phyloP scores from a whole-genome alignment of 2,329 filamentous ascomycete species.

The Dendryphion nanum region DNA sequence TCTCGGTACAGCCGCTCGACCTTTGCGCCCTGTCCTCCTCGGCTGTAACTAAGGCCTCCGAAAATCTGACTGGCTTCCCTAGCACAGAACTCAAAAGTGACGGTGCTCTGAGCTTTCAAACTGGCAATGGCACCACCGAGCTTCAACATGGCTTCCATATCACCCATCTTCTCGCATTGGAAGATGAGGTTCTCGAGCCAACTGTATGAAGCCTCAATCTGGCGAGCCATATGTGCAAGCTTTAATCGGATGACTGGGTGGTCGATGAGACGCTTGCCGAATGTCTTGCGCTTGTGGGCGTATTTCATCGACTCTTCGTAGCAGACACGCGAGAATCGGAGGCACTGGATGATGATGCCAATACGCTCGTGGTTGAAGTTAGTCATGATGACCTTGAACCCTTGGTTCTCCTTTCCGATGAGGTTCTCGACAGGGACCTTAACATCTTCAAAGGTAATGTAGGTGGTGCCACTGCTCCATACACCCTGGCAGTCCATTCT shows the following conservation, averaged over 20 bases:
- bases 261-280: slow-evolving; percentile 93
- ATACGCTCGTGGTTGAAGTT: slow-evolving; percentile 99
- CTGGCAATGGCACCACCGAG: slow-evolving; percentile 91
- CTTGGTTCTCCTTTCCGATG: slow-evolving; percentile 96
- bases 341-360: slow-evolving; percentile 95
- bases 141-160: slow-evolving; percentile 93
- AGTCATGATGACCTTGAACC: slow-evolving; percentile 99
- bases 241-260: slow-evolving; percentile 98
- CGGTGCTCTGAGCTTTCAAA: slow-evolving; percentile 89
- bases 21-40: slow-evolving; percentile 93
- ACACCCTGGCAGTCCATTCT: slow-evolving; percentile 99
- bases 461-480: slow-evolving; percentile 92
- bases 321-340: slow-evolving; percentile 94
- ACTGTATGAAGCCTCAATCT: slow-evolving; percentile 94
- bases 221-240: slow-evolving; percentile 95
- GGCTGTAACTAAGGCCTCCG: slow-evolving; percentile 85
- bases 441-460: slow-evolving; percentile 97
- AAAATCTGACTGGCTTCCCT: slow-evolving; percentile 97
- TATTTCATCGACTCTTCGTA: slow-evolving; percentile 97
- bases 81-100: slow-evolving; percentile 97
- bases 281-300: slow-evolving; percentile 93
- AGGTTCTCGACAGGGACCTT: slow-evolving; percentile 99
- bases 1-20: slow-evolving; percentile 93
- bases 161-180: slow-evolving; percentile 89
- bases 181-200: slow-evolving; percentile 96